Evolutionary conservation across 768 basidiomycete species (phyloP), one percentile per base, ranked within the genome.

Genomic region (Suillus plorans): DNA sequence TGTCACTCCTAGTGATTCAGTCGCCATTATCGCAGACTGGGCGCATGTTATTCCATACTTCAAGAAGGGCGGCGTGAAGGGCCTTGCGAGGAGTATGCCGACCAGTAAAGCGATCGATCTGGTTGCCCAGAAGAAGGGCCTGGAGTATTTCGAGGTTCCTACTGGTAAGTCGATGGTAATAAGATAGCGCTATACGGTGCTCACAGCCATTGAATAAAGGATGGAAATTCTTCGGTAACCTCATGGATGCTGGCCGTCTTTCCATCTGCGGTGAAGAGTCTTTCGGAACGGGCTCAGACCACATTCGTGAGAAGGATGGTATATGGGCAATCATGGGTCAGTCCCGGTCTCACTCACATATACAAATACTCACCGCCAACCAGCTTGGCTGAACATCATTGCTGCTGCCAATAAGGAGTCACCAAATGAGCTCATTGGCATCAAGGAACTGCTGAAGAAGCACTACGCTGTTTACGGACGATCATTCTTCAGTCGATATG

Each of bases 201-300:
- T 70, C 7, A 67, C 53, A 3, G 20, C 62, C 42, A 39, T 16
- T 52, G 49, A 59, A 59, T 16, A 18, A 68, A 95, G 96, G 97
- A 68, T 98, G 95, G 95, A 99, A 99, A 79, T 99, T 99, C 86
- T 99, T 99, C 74, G 97, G 97, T 56, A 99, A 99, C 80, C 82
- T 99, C 70, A 99, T 99, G 97, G 97, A 99, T 76, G 97, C 97
- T 22, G 97, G 96, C 0, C 86, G 94, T 52, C 86, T 99, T 59
- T 98, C 97, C 59, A 99, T 99, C 74, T 99, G 97, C 72, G 97
- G 97, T 64, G 97, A 99, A 76, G 97, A 99, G 80, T 96, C 94
- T 4, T 99, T 99, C 77, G 97, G 97, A 64, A 99, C 97, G 9
- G 97, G 97, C n/a, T 99, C 97, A 16, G 97, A 99, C 79, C 97